These are phyloP conservation scores for Tieghemostelium lacteum DNA, from an alignment of 78 protist species.

Conservation along the genomic window DNA sequence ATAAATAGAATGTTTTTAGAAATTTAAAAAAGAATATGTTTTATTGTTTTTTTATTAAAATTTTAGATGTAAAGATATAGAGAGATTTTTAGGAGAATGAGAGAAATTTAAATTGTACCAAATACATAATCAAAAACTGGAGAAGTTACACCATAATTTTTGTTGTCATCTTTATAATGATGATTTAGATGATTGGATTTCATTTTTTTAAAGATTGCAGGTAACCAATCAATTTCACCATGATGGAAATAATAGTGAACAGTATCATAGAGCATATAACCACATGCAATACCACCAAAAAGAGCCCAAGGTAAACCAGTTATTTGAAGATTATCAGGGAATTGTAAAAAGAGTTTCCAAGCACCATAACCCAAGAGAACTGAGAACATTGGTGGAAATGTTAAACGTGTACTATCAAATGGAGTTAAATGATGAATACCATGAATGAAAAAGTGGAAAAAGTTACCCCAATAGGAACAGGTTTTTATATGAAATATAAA, in stretches of 20 bases:
- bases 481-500: slow-evolving; percentile 79
- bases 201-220: slow-evolving; percentile 27
- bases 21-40: no score
- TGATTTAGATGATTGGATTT: slow-evolving; percentile 75
- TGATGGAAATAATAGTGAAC: slow-evolving; percentile 82
- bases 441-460: slow-evolving; percentile 89
- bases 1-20: neutral
- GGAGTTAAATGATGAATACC: slow-evolving; percentile 93
- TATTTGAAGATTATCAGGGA: slow-evolving; percentile 16
- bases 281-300: slow-evolving; percentile 69
- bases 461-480: slow-evolving; percentile 70
- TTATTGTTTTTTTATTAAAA: neutral
- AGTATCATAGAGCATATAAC: slow-evolving; percentile 78
- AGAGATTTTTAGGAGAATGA: neutral
- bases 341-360: slow-evolving; percentile 9
- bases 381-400: slow-evolving; percentile 83
- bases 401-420: slow-evolving; percentile 82
- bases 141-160: slow-evolving; percentile 77
- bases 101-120: slow-evolving; percentile 43
- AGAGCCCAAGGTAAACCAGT: slow-evolving; percentile 66
- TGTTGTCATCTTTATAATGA: slow-evolving; percentile 77
- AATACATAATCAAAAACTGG: slow-evolving; percentile 72
- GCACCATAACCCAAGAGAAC: slow-evolving; percentile 44
- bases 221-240: slow-evolving; percentile 63
- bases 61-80: neutral